Percentiles rank a stretch among this genome's conserved stretches.
Conservation (phyloP, 2,329 filamentous ascomycete genomes). For the Xylogone sp. region DNA sequence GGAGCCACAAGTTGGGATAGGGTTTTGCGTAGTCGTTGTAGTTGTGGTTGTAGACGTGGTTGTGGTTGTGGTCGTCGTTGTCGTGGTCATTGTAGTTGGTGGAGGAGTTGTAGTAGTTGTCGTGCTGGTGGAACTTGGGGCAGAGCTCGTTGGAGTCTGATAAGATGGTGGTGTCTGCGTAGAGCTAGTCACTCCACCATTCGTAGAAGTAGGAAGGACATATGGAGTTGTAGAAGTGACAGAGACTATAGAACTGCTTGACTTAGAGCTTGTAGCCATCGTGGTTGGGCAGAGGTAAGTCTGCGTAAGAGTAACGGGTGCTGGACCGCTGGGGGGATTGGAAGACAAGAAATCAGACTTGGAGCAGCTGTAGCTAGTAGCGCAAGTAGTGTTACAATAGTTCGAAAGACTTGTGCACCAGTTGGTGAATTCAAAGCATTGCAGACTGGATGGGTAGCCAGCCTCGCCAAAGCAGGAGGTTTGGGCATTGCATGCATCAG, state of each 20-base stretch:
- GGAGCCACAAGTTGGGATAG: slow-evolving; percentile 40
- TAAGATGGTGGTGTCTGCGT: too few species aligned
- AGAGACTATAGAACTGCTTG: background rate
- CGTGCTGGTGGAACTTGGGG: too few species aligned
- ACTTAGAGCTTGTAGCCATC: slow-evolving; percentile 1
- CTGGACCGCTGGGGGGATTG: background rate
- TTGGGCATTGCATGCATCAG: slow-evolving; percentile 43
- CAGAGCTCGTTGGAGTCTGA: too few species aligned
- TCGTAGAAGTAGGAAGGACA: too few species aligned
- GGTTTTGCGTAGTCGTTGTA: slow-evolving; percentile 27
- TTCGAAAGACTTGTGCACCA: slow-evolving; percentile 45
- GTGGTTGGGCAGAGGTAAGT: slow-evolving; percentile 1
- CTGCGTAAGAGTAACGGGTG: background rate
- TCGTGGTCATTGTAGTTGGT: slow-evolving; percentile 28
- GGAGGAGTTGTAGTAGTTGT: slow-evolving; percentile 1
- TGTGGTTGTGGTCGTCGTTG: slow-evolving; percentile 5
- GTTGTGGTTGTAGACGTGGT: slow-evolving; percentile 26
- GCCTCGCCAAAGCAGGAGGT: slow-evolving; percentile 49
- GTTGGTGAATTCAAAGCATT: slow-evolving; percentile 46
- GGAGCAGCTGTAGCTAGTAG: slow-evolving; percentile 30
- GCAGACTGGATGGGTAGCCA: slow-evolving; percentile 43
- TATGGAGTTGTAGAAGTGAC: too few species aligned
- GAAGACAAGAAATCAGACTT: slow-evolving; percentile 25
- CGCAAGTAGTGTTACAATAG: slow-evolving; percentile 41
- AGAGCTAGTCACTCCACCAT: too few species aligned